Evolutionary conservation across 768 basidiomycete species (phyloP), one percentile per base, ranked within the genome.

Genomic region (Amanita rubescens): DNA sequence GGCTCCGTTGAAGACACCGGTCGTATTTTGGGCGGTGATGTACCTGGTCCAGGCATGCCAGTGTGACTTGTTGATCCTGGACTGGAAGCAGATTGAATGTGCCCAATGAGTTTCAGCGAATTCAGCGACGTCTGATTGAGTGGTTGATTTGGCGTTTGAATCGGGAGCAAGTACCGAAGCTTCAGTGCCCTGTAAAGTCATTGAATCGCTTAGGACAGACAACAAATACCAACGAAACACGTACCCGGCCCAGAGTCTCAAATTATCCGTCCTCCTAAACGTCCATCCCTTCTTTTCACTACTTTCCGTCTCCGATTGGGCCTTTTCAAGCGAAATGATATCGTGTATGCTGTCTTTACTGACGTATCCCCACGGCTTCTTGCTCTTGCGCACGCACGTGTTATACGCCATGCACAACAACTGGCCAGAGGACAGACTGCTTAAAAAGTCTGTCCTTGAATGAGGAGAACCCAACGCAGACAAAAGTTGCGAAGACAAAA

Each of bases 321-420:
- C 74, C 51, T 68, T 70, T 63, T 90, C 87, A 14, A 90, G 77
- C 2, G 77, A 72, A 17, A 82, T 66, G 43, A 94, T 82, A 61
- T 91, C 89, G 60, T 94, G 93, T 15, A 95, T 81, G 2, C 82
- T 79, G 53, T 86, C 82, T 41, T 75, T 69, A 56, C 78, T 87
- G 53, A 94, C 85, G 67, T 85, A 94, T 0, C 92, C 93, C 90
- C 91, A 95, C 0, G 90, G 89, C 58, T 86, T 81, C 44, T 80
- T 81, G 7, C 90, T 92, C 55, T 81, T 79, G 22, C 93, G 80
- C 0, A 94, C 86, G 25, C 81, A 85, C 10, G 78, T 67, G 65
- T 94, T 95, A 70, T 92, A 93, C 0, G 88, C 84, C 2, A 75
- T 65, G 60, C 92, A 94, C 11, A 94, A 77, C 8, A 90, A 67